Conservation (phyloP, 2,329 filamentous ascomycete species). For the Aspergillus bombycis region DNA sequence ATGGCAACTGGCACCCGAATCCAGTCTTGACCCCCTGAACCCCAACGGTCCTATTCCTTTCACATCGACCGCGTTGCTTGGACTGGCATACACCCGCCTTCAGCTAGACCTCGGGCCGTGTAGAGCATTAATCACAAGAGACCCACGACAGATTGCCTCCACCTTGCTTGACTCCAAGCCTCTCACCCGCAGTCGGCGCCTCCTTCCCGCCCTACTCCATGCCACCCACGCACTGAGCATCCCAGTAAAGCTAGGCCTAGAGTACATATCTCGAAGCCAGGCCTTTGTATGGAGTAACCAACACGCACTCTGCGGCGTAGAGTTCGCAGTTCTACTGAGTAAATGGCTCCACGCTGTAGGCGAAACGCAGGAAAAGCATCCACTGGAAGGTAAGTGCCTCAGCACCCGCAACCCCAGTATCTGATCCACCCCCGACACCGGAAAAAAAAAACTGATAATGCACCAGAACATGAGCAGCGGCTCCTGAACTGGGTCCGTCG, state of each 20-base stretch:
- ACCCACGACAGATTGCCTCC: constrained; percentile 53
- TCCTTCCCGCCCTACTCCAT: constrained; percentile 66
- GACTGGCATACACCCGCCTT: constrained; percentile 58
- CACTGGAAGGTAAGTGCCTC: constrained; percentile 14
- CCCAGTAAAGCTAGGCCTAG: constrained; percentile 29
- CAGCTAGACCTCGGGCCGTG: constrained; percentile 25
- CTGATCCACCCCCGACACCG: no score
- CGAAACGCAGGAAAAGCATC: background rate
- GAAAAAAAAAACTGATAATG: background rate
- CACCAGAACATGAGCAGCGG: constrained; percentile 19
- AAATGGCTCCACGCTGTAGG: constrained; percentile 27
- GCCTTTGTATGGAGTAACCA: constrained; percentile 30
- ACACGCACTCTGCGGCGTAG: constrained; percentile 28
- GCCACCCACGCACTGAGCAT: constrained; percentile 69
- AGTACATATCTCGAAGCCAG: constrained; percentile 24
- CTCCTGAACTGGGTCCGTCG: constrained; percentile 23
- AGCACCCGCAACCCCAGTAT: background rate
- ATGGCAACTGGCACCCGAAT: constrained; percentile 47
- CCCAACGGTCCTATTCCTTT: constrained; percentile 64
- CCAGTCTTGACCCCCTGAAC: constrained; percentile 34
- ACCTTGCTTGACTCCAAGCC: constrained; percentile 50
- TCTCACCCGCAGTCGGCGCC: constrained; percentile 55
- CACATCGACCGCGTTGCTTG: constrained; percentile 65
- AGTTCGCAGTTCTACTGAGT: constrained; percentile 28
- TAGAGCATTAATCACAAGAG: constrained; percentile 63